Evolutionary conservation across 2,329 filamentous ascomycete genomes (phyloP), one percentile per base, ranked within the genome.

Genomic region (Aspergillus viridinutans): DNA sequence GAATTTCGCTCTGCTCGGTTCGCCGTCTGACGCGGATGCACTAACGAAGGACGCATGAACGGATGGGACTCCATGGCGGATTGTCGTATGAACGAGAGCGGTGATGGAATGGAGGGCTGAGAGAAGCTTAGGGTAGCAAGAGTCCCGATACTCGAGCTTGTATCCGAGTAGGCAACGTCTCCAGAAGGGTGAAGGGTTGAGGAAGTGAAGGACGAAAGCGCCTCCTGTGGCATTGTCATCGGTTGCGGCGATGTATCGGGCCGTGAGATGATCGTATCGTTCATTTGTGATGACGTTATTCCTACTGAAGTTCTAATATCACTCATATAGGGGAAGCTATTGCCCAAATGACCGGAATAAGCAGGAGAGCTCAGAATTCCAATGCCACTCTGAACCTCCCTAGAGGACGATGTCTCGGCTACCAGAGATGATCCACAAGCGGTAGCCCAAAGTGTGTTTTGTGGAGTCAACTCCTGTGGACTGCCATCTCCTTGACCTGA

Each of bases 61-160:
- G 81, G 56, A 73, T 67, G 26, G 73, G 79, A 35, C 68, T 74
- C 25, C 61, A 73, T 60, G 3, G 62, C 49, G 4, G 69, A 59
- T 17, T 69, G 67, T 6, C 69, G 71, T 38, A 73, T 59, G 51
- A 70, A 76, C 1, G 75, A 75, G 3, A 72, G 66, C 32, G 71
- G 69, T 49, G 71, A 69, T 3, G 72, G 68, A 3, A 73, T 68
- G 1, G 66, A 62, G 47, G 62, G 69, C 29, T 68, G 61, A 25
- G 70, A 67, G 25, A 73, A 70, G n/a, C 58, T 60, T 47, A 74
- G 71, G 6, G 63, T 57, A 20, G 66, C 61, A 3, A 72, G 58
- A n/a, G 63, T 62, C 3, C 62, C 55, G 21, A 71, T 59, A 21
- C 63, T 65, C 1, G 67, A 65, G 26, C 53, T 67, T 20, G 65